Conservation (phyloP, 2,329 filamentous ascomycete genomes). For the Colletotrichum graminicola region DNA sequence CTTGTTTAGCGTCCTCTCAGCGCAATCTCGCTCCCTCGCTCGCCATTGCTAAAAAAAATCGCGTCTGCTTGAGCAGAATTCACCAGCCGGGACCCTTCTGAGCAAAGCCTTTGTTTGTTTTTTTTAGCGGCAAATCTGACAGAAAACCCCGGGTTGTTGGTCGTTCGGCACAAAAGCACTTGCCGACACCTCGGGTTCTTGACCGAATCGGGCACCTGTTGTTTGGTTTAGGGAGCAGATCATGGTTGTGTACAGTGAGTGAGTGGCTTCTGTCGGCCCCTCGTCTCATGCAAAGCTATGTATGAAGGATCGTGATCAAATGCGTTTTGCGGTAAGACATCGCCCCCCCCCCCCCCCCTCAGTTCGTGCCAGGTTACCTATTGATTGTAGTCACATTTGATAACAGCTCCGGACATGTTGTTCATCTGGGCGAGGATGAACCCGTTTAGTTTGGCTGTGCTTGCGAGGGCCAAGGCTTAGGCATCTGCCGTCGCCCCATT, state of each 20-base stretch:
- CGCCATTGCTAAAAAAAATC: neutral
- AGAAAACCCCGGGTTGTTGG: neutral
- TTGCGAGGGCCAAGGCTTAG: neutral
- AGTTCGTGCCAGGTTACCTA: neutral
- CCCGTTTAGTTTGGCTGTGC: no score
- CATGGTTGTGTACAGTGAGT: no score
- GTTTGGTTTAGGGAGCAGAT: no score
- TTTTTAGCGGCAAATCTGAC: neutral
- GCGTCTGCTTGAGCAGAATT: neutral
- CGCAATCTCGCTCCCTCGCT: neutral
- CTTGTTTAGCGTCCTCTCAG: neutral
- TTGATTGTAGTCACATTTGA: neutral
- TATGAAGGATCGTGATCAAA: neutral
- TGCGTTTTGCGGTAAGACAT: neutral
- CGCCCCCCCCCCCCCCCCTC: neutral
- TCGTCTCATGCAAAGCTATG: neutral
- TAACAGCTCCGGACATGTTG: neutral
- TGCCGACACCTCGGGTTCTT: neutral
- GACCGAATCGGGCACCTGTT: no score
- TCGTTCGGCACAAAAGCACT: neutral
- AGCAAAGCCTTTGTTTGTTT: no score
- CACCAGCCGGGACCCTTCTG: neutral
- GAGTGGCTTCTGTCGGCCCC: no score
- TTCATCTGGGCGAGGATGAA: neutral
- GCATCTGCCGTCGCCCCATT: conserved; percentile 5